A percentile compares a stretch with the other conserved stretches of the same genome.
phyloP scores from a whole-genome alignment of 176 grass and related monocot genomes.

The Ensete ventricosum region DNA sequence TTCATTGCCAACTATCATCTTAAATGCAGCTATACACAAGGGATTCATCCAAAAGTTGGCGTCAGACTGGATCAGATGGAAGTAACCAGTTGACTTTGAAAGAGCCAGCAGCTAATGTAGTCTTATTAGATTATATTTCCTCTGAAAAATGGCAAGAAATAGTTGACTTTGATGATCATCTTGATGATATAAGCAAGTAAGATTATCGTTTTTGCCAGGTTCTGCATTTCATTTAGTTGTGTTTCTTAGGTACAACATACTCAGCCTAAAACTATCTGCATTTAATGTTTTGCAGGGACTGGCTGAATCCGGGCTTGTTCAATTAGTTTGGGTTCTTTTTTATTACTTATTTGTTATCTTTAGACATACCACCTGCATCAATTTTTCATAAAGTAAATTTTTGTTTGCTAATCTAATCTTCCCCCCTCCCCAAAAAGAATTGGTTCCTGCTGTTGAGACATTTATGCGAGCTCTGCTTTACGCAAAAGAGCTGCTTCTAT shows the following conservation, averaged over 20 bases:
- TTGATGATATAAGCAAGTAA: constrained; percentile 99
- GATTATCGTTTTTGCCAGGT: background rate
- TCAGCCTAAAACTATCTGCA: background rate
- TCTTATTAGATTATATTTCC: constrained; percentile 71
- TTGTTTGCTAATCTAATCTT: background rate
- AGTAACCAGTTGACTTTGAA: constrained; percentile 65
- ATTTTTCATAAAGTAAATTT: background rate
- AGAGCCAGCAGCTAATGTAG: constrained; percentile 69
- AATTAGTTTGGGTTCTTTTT: constrained; percentile 17
- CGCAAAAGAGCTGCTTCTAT: background rate
- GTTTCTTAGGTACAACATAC: constrained; percentile 8
- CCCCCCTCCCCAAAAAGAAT: background rate
- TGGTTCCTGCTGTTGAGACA: no score
- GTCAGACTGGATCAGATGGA: constrained; percentile 68
- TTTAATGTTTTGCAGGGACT: constrained; percentile 57
- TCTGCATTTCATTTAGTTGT: constrained; percentile 7
- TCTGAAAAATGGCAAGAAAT: constrained; percentile 80
- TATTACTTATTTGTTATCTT: background rate
- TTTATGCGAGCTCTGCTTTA: background rate
- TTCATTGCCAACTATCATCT: no score
- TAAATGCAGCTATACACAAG: constrained; percentile 72
- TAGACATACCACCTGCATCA: background rate
- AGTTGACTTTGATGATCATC: constrained; percentile 94
- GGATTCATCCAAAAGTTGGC: constrained; percentile 94
- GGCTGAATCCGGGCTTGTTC: constrained; percentile 70